Evolutionary conservation across 148 eudicot genomes (phyloP), one percentile per base, ranked within the genome.

Genomic region (Spergularia marina): DNA sequence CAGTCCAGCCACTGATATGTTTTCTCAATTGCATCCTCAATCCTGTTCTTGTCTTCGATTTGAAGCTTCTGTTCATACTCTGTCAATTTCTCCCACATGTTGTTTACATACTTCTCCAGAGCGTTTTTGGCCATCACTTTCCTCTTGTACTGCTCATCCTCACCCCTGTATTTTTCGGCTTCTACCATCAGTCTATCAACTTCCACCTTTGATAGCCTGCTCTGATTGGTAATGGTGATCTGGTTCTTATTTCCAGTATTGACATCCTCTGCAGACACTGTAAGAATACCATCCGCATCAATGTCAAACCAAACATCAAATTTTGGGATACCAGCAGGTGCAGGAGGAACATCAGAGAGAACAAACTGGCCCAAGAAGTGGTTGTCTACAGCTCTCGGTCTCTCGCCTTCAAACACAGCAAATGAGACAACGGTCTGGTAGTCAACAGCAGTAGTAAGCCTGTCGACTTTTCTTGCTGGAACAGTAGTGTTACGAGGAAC

Each of bases 351-450:
- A 23, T 55, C 67, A 1, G 53, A 61, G 12, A 82, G 71, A 10
- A 0, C 0, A 68, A 82, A 73, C 4, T 5, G 0, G 0, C 81
- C 81, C 25, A 77, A 25, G 3, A 77, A 73, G 65, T 68, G 67
- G 18, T 82, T 82, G 7, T 77, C 75, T 13, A 5, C 0, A 12
- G 72, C 73, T 3, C 12, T 20, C 10, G 10, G 53, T 30, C 76
- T 72, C 76, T 78, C 81, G 0, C 81, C 84, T 74, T 82, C 80
- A 41, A 36, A 81, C 20, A 81, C 71, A 2, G 2, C 13, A 7
- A 77, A 1, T 7, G 4, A 12, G 13, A 16, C 52, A 4, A 0
- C 0, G 15, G 72, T 41, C 16, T 57, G 79, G n/a, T 75, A 66
- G n/a, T 74, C 73, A 1, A 0, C 0, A 0, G 3, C 2, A 44